Evolutionary conservation across 2,329 filamentous ascomycete genomes (phyloP).

Genomic region (Thelonectria rubi): DNA sequence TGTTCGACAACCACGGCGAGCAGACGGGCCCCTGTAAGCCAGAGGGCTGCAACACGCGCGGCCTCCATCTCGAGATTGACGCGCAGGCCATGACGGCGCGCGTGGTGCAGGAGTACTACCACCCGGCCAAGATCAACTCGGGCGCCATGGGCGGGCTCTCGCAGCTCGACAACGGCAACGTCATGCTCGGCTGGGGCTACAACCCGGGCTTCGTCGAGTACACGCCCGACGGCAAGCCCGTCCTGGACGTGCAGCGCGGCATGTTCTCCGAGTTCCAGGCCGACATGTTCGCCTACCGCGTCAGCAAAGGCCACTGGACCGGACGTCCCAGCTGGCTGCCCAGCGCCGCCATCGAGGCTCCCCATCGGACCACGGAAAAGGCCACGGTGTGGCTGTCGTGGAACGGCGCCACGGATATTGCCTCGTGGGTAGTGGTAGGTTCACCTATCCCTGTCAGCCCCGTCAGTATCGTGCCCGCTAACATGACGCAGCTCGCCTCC

Average conservation of each 20-base stretch:
- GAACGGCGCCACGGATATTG: slow-evolving; percentile 46
- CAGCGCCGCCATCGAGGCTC: slow-evolving; percentile 40
- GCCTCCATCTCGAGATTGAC: slow-evolving; percentile 45
- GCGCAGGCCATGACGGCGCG: slow-evolving; percentile 41
- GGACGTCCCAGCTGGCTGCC: slow-evolving; percentile 44
- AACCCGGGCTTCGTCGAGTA: slow-evolving; percentile 44
- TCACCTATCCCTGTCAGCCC: slow-evolving; percentile 5
- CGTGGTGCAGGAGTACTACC: slow-evolving; percentile 44
- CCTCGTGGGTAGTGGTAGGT: slow-evolving; percentile 43
- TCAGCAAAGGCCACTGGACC: slow-evolving; percentile 41
- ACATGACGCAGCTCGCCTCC: slow-evolving; percentile 36
- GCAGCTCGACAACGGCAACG: slow-evolving; percentile 42
- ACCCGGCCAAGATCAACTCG: slow-evolving; percentile 40
- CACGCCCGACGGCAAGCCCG: slow-evolving; percentile 35
- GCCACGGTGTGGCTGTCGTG: slow-evolving; percentile 43
- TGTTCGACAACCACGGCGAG: slow-evolving; percentile 53
- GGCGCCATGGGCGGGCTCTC: slow-evolving; percentile 43
- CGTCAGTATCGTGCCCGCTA: slow-evolving; percentile 27
- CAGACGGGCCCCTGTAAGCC: slow-evolving; percentile 40
- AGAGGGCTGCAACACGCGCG: slow-evolving; percentile 42
- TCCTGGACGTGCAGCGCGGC: slow-evolving; percentile 42
- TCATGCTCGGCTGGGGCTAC: slow-evolving; percentile 42
- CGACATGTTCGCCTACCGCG: slow-evolving; percentile 45
- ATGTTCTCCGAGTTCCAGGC: slow-evolving; percentile 30
- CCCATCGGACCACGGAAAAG: slow-evolving; percentile 35